A percentile compares a stretch with the other conserved stretches of the same genome.
phyloP scores from a whole-genome alignment of 2,329 filamentous ascomycete genomes.

The Fusarium begoniae region DNA sequence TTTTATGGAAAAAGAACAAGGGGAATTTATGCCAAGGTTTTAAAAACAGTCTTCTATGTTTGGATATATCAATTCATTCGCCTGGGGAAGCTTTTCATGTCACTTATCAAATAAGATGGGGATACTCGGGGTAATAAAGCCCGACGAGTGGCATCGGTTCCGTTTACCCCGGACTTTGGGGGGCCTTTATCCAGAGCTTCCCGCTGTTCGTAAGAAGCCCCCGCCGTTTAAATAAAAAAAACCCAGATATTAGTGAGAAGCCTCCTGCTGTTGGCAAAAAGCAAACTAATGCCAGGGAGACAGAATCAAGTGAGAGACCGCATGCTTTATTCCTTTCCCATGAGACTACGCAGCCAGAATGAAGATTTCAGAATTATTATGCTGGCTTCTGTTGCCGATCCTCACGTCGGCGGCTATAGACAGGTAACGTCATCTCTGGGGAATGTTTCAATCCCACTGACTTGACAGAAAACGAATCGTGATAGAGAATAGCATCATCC shows the following conservation, averaged over 20 bases:
- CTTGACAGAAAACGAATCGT: constrained; percentile 33
- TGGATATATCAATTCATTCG: too few species aligned
- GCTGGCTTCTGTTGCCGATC: background rate
- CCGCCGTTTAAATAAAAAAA: background rate
- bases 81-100: background rate
- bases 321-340: too few species aligned
- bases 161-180: constrained; percentile 3
- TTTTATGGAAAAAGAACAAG: accelerated
- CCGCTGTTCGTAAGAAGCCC: background rate
- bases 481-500: constrained; percentile 34
- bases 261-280: background rate
- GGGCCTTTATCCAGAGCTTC: background rate
- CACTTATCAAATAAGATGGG: background rate
- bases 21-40: accelerated
- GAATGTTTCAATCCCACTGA: background rate
- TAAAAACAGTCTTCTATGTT: background rate
- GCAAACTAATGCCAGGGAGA: too few species aligned
- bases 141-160: background rate
- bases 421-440: background rate
- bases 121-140: constrained; percentile 1
- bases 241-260: background rate
- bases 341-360: background rate
- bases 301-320: too few species aligned
- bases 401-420: constrained; percentile 3
- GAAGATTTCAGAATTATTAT: background rate